Conservation (phyloP, 768 basidiomycete species). For the Boletus vermiculosoides region DNA sequence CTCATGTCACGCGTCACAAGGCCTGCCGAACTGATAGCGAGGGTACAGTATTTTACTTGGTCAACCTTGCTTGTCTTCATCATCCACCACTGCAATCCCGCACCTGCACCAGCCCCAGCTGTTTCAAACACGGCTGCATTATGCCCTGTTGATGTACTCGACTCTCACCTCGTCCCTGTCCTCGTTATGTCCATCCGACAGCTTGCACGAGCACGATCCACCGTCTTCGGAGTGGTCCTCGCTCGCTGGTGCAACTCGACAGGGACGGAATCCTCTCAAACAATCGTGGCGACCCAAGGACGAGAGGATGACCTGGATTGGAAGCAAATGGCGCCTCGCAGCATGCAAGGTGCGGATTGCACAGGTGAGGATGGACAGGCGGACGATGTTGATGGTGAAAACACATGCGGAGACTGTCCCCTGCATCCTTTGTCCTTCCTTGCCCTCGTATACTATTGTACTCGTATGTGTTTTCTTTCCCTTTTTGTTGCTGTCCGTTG, state of each 20-base stretch:
- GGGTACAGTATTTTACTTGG: not conserved
- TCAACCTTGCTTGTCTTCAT: not conserved
- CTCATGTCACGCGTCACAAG: too few species aligned
- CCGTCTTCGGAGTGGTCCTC: constrained; percentile 29
- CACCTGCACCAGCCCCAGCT: not conserved
- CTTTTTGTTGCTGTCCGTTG: not conserved
- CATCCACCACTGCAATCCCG: not conserved
- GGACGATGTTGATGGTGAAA: too few species aligned
- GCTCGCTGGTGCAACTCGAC: constrained; percentile 29
- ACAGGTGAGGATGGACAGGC: not conserved
- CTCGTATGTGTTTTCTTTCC: too few species aligned
- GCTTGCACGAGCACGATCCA: constrained; percentile 21
- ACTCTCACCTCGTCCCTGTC: constrained; percentile 3
- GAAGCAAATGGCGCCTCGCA: not conserved
- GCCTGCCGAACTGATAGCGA: too few species aligned
- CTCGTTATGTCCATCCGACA: not conserved
- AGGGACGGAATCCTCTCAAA: constrained; percentile 15
- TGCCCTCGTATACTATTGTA: too few species aligned
- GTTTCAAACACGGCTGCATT: not conserved
- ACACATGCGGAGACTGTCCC: too few species aligned
- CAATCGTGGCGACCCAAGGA: constrained; percentile 28
- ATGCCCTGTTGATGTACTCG: constrained; percentile 8
- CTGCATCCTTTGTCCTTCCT: too few species aligned
- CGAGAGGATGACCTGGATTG: constrained; percentile 14
- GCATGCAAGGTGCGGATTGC: not conserved